A percentile compares a stretch with the other conserved stretches of the same genome.
phyloP scores from a whole-genome alignment of 176 grass and related monocot genomes.

The Panicum miliaceum region DNA sequence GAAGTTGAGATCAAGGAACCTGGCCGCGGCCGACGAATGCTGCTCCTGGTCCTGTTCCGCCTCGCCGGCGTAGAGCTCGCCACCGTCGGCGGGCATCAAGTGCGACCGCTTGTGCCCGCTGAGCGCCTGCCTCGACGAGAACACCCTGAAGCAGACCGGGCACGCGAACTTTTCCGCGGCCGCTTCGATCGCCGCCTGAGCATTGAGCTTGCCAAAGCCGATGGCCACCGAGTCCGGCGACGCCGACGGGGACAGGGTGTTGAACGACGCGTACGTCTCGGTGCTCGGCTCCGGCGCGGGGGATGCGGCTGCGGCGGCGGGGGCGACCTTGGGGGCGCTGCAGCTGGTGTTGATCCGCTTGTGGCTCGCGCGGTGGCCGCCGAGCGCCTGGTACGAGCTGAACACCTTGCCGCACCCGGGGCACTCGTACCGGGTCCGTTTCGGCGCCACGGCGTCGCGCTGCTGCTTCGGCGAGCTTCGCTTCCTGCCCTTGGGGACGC shows the following conservation, averaged over 20 bases:
- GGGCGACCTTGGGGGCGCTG: constrained; percentile 27
- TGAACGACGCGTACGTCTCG: constrained; percentile 49
- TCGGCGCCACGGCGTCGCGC: constrained; percentile 4
- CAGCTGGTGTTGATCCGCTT: constrained; percentile 69
- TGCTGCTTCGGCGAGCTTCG: constrained; percentile 35
- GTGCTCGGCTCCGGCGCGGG: constrained; percentile 45
- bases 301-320: neutral
- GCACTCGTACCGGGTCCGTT: constrained; percentile 62
- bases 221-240: constrained; percentile 38
- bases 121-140: constrained; percentile 59
- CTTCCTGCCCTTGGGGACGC: constrained; percentile 25
- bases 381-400: constrained; percentile 75
- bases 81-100: constrained; percentile 23
- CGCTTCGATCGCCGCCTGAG: neutral
- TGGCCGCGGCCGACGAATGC: neutral
- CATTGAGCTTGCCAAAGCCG: constrained; percentile 35
- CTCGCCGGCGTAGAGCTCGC: constrained; percentile 24
- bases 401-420: constrained; percentile 62
- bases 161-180: constrained; percentile 49
- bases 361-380: constrained; percentile 78
- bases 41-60: constrained; percentile 20
- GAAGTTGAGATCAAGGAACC: constrained; percentile 73
- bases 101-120: constrained; percentile 67
- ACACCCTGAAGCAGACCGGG: constrained; percentile 53
- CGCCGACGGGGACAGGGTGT: constrained; percentile 30